Percentiles rank a stretch among this genome's conserved stretches.
Evolutionary conservation across 1,139 yeast species (phyloP).

Genomic region (Pneumocystis canis): DNA sequence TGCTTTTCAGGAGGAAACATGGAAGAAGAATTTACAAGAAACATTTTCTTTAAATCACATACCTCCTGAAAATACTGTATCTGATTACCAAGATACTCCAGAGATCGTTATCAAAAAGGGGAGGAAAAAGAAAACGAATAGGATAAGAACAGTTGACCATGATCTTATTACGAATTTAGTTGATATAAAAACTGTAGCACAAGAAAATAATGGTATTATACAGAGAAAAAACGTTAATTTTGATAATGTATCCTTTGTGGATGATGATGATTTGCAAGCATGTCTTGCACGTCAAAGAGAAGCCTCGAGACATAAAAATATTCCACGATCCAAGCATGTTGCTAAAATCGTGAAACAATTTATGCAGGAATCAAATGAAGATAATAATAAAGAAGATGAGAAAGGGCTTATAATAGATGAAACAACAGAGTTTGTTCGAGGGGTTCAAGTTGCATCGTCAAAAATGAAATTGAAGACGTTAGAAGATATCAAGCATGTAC

Average conservation of each 20-base stretch:
- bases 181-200: conserved; percentile 5
- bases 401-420: conserved; percentile 39
- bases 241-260: conserved; percentile 26
- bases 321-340: conserved; percentile 28
- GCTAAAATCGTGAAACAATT: conserved; percentile 3
- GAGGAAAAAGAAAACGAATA: conserved; percentile 22
- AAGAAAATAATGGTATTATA: conserved; percentile 11
- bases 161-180: conserved; percentile 18
- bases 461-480: conserved; percentile 13
- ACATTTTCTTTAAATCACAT: conserved; percentile 16
- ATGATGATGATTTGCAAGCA: conserved; percentile 37
- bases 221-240: background rate
- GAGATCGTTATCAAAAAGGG: conserved; percentile 37
- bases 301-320: conserved; percentile 25
- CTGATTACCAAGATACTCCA: conserved; percentile 12
- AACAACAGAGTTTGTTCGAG: conserved; percentile 39
- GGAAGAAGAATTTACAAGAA: conserved; percentile 11
- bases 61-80: conserved; percentile 22
- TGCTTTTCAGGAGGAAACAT: conserved; percentile 14
- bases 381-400: conserved; percentile 19
- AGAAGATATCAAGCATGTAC: conserved; percentile 2
- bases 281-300: conserved; percentile 31
- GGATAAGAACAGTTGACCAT: conserved; percentile 16
- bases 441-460: conserved; percentile 15
- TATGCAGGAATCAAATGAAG: background rate